Percentiles rank a stretch among this genome's conserved stretches.
Evolutionary conservation across 768 basidiomycete species (phyloP).

Genomic region (Collybia nuda): DNA sequence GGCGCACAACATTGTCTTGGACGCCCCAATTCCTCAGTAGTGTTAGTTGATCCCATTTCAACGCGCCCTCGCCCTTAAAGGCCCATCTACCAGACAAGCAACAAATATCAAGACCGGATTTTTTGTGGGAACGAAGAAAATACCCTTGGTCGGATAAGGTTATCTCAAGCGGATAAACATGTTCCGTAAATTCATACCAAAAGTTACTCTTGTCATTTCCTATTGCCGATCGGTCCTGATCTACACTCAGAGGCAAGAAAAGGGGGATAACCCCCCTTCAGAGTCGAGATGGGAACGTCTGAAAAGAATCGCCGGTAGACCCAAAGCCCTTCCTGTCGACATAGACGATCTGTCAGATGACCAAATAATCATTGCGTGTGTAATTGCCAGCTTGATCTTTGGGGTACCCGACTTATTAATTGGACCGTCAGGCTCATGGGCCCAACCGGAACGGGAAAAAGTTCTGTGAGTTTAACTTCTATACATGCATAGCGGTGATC

Average conservation of each 20-base stretch:
- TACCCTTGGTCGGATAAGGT: too few relatives aligned
- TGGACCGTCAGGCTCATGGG: neutral
- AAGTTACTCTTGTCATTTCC: too few relatives aligned
- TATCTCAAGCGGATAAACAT: too few relatives aligned
- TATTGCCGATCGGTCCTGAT: too few relatives aligned
- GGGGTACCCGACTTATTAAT: neutral
- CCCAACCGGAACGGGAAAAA: neutral
- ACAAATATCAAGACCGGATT: too few relatives aligned
- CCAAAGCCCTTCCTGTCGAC: neutral
- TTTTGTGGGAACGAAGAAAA: too few relatives aligned
- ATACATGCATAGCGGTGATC: neutral
- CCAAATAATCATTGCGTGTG: conserved; percentile 1
- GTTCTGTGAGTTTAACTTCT: neutral
- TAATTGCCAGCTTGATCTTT: neutral
- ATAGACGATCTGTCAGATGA: neutral
- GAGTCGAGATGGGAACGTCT: neutral
- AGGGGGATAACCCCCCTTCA: neutral
- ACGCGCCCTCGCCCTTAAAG: too few relatives aligned
- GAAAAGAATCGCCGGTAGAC: neutral
- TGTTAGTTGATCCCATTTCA: too few relatives aligned
- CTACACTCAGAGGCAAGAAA: neutral
- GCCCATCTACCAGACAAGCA: too few relatives aligned
- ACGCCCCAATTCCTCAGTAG: too few relatives aligned
- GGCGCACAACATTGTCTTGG: too few relatives aligned
- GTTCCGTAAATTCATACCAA: too few relatives aligned